A percentile compares a stretch with the other conserved stretches of the same genome.
phyloP scores from a whole-genome alignment of 2,329 filamentous ascomycete genomes.

The Periconia digitata region DNA sequence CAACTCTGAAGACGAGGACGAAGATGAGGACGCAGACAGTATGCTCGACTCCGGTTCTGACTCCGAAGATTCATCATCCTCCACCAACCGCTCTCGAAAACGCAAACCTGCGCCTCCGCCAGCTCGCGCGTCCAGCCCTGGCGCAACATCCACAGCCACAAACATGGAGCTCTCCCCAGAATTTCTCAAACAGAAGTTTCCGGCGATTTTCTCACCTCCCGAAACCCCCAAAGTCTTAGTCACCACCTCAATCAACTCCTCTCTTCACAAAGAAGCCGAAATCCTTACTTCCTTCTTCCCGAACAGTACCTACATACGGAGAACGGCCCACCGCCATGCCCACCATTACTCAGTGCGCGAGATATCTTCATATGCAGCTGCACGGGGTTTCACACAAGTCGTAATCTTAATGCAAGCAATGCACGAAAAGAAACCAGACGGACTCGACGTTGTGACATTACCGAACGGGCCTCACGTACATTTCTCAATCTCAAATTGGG shows the following conservation, averaged over 20 bases:
- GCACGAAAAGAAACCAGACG: slow-evolving; percentile 73
- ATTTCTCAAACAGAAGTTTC: slow-evolving; percentile 62
- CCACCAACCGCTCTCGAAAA: slow-evolving; percentile 47
- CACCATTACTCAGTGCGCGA: slow-evolving; percentile 93
- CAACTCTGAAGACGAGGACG: slow-evolving; percentile 17
- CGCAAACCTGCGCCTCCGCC: slow-evolving; percentile 40
- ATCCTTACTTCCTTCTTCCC: slow-evolving; percentile 82
- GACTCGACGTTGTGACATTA: slow-evolving; percentile 80
- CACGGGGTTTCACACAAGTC: slow-evolving; percentile 80
- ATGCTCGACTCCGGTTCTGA: slow-evolving; percentile 67
- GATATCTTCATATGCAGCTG: slow-evolving; percentile 81
- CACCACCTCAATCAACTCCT: slow-evolving; percentile 87
- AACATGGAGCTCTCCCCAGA: slow-evolving; percentile 64
- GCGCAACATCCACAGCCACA: slow-evolving; percentile 58
- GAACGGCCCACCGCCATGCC: slow-evolving; percentile 78
- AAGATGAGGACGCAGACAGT: slow-evolving; percentile 55
- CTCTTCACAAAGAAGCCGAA: slow-evolving; percentile 79
- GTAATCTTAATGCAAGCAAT: slow-evolving; percentile 82
- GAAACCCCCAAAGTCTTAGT: slow-evolving; percentile 79
- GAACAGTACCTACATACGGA: slow-evolving; percentile 76
- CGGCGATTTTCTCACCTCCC: slow-evolving; percentile 59
- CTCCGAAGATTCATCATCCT: slow-evolving; percentile 53
- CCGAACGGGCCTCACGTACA: slow-evolving; percentile 88
- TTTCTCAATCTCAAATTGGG: slow-evolving; percentile 87
- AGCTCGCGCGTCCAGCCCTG: slow-evolving; percentile 57